Percentiles rank a stretch among this genome's conserved stretches.
Conservation (phyloP, 176 grass and related monocot genomes). For the Avena sativa region DNA sequence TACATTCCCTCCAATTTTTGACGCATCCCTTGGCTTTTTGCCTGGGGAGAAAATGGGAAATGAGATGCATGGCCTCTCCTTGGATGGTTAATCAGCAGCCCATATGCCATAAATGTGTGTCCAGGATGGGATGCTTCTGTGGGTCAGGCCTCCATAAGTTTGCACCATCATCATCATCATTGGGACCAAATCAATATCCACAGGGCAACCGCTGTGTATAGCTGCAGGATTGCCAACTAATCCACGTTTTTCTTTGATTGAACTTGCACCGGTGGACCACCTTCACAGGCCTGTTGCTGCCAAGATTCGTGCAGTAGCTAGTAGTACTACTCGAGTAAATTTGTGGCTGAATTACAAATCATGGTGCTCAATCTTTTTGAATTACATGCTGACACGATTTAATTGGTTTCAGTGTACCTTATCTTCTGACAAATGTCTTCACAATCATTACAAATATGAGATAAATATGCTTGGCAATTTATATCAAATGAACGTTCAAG, state of each 20-base stretch:
- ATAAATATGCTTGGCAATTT: too few relatives aligned
- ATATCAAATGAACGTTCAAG: too few relatives aligned
- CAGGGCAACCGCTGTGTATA: not conserved
- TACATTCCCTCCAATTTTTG: slow-evolving; percentile 49
- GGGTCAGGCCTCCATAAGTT: slow-evolving; percentile 38
- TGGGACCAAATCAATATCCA: slow-evolving; percentile 41
- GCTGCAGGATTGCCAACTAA: slow-evolving; percentile 43
- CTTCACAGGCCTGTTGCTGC: not conserved
- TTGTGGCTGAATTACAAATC: not conserved
- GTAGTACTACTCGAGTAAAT: not conserved
- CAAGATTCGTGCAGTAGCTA: slow-evolving; percentile 1
- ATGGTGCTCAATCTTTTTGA: not conserved
- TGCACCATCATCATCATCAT: not conserved
- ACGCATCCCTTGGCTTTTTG: slow-evolving; percentile 24
- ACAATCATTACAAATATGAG: too few relatives aligned
- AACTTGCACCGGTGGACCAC: not conserved
- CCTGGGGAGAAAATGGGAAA: not conserved
- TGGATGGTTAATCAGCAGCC: too few relatives aligned
- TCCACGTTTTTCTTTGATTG: slow-evolving; percentile 17
- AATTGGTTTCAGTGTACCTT: not conserved
- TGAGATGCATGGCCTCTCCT: not conserved
- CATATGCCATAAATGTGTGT: not conserved
- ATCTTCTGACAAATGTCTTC: too few relatives aligned
- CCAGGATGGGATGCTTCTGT: slow-evolving; percentile 33
- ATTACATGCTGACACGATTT: not conserved